Conservation (phyloP, 2,329 filamentous ascomycete genomes). For the Ascochyta clinopodiicola region DNA sequence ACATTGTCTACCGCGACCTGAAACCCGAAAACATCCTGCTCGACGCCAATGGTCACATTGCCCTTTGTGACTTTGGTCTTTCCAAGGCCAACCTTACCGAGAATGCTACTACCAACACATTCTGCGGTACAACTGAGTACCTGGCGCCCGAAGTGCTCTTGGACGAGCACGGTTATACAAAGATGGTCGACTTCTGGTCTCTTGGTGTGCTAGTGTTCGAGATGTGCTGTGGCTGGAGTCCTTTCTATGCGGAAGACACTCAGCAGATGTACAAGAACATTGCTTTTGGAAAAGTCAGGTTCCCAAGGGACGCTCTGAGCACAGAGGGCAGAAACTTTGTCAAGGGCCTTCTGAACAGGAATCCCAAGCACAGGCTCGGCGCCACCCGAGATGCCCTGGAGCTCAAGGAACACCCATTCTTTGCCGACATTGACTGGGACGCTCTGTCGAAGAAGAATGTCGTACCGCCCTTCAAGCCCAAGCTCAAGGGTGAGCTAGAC, state of each 20-base stretch:
- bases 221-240: slow-evolving; percentile 99
- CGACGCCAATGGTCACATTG: slow-evolving; percentile 97
- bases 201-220: slow-evolving; percentile 96
- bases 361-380: slow-evolving; percentile 92
- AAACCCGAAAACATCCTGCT: slow-evolving; percentile 98
- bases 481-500: slow-evolving; percentile 92
- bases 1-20: slow-evolving; percentile 96
- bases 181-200: slow-evolving; percentile 99
- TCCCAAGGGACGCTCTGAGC: slow-evolving; percentile 91
- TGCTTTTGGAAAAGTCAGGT: slow-evolving; percentile 96
- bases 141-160: slow-evolving; percentile 92
- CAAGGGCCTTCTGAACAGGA: slow-evolving; percentile 94
- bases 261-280: slow-evolving; percentile 99
- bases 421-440: slow-evolving; percentile 91
- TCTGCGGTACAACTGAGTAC: slow-evolving; percentile 98
- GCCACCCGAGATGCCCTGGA: slow-evolving; percentile 92
- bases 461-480: slow-evolving; percentile 96
- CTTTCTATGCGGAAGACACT: slow-evolving; percentile 98
- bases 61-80: slow-evolving; percentile 94
- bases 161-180: slow-evolving; percentile 96
- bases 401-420: slow-evolving; percentile 93
- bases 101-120: slow-evolving; percentile 98
- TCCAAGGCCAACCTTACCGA: slow-evolving; percentile 98
- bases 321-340: slow-evolving; percentile 97
- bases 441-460: slow-evolving; percentile 88